phyloP scores from a whole-genome alignment of 306 rosid species.

The Vigna mungo region DNA sequence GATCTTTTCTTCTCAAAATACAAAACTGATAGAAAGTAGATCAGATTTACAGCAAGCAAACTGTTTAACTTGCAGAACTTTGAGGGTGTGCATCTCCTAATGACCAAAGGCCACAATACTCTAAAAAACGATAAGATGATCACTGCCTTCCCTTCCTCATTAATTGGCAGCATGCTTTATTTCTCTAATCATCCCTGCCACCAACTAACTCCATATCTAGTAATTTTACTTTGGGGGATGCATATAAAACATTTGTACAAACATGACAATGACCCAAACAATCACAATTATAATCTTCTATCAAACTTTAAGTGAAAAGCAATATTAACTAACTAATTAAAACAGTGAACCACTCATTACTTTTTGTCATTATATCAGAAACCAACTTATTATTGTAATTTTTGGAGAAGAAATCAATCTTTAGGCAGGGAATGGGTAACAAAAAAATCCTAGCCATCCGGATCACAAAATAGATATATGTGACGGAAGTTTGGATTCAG shows the following conservation, averaged over 20 bases:
- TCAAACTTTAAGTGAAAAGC: not conserved
- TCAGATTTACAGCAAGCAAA: not conserved
- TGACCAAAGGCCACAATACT: not conserved
- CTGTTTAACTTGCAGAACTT: not conserved
- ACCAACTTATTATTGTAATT: not conserved
- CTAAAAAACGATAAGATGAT: not conserved
- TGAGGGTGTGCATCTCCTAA: not conserved
- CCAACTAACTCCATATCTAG: not conserved
- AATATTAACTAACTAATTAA: constrained; percentile 10
- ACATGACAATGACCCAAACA: constrained; percentile 28
- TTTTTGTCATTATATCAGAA: not conserved
- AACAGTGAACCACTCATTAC: not conserved
- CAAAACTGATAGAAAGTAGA: not conserved
- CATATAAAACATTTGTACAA: not conserved
- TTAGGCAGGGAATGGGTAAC: too few species aligned
- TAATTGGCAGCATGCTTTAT: not conserved
- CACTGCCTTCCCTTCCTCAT: not conserved
- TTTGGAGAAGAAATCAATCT: too few species aligned
- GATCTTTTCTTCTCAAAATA: not conserved
- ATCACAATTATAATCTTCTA: constrained; percentile 21
- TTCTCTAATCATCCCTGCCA: not conserved
- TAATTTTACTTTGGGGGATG: not conserved
- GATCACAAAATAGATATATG: too few species aligned
- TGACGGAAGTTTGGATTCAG: not conserved
- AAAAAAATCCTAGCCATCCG: too few species aligned